Evolutionary conservation across 805 yeast species (phyloP).

Genomic region (Saturnispora hagleri): DNA sequence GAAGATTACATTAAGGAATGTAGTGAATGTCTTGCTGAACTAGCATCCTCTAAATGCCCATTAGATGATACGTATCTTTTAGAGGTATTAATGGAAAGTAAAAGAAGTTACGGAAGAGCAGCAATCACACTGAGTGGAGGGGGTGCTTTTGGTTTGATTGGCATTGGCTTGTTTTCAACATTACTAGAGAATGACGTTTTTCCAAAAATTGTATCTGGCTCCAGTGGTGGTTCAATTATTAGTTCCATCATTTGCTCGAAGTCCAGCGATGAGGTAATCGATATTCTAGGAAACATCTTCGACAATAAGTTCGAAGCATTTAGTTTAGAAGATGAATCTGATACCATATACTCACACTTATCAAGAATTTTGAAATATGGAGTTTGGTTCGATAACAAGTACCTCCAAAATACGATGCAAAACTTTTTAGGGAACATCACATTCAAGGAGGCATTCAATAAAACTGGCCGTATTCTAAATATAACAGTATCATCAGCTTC

Average conservation of each 20-base stretch:
- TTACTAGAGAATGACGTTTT: conserved; percentile 63
- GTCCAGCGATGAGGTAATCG: conserved; percentile 58
- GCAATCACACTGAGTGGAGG: conserved; percentile 96
- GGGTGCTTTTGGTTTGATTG: conserved; percentile 85
- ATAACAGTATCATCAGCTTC: conserved; percentile 92
- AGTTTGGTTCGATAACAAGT: conserved; percentile 75
- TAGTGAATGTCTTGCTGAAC: conserved; percentile 33
- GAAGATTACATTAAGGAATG: conserved; percentile 82
- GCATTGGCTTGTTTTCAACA: conserved; percentile 83
- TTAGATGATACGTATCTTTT: conserved; percentile 63
- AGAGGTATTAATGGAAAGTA: conserved; percentile 75
- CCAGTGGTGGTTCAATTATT: conserved; percentile 92
- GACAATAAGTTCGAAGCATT: conserved; percentile 46
- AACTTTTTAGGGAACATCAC: conserved; percentile 82
- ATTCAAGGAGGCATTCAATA: conserved; percentile 86
- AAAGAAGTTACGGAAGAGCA: conserved; percentile 88
- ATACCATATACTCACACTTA: conserved; percentile 41
- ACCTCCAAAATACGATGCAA: conserved; percentile 64
- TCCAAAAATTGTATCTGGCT: conserved; percentile 86
- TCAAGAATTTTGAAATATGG: conserved; percentile 73
- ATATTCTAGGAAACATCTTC: conserved; percentile 50
- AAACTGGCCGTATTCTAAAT: conserved; percentile 88
- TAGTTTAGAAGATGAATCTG: conserved; percentile 40
- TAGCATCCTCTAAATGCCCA: conserved; percentile 31
- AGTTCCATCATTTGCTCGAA: conserved; percentile 83